Base-by-base conservation (phyloP, 805 yeast species). In the Suhomyces sp. region DNA sequence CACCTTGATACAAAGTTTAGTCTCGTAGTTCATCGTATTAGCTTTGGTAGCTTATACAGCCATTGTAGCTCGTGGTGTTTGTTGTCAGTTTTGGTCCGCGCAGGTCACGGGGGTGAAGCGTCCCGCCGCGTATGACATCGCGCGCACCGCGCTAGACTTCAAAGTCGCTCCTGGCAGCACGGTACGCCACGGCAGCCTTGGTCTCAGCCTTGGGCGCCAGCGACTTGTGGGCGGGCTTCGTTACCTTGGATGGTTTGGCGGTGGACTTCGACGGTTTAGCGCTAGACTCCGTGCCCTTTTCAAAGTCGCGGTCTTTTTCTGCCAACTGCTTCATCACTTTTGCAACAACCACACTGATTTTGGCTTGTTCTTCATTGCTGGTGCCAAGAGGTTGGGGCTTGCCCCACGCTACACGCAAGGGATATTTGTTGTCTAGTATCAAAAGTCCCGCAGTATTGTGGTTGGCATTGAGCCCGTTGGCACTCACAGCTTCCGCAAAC, bases 341-440 rank as follows among this genome's bases (percentile, higher is more conserved):
- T 31, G 64, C 65, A 8, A 81, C 85, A 7, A 84, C 78, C 13
- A 70, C 54, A 3, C 81, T 75, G 2, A 84, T 61, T 55, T 81
- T 82, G 31, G 66, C 57, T 47, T 78, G 71, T 46, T 83, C 86
- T 6, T 67, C 71, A 44, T 68, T 71, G 1, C 76, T 57, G 15
- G 57, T 61, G 2, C 82, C 82, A 25, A 81, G 59, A 2, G 71
- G 62, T 52, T 66, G 60, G 12, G 75, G 77, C 40, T 72, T 75
- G 27, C 87, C 83, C 86, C 87, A 83, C 40, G 77, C 69, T 0
- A 82, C 73, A 46, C 87, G 61, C 22, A 84, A 48, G 3, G 86
- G 86, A 47, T 68, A 63, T 48, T 60, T 64, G 7, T 62, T 59
- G 4, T 65, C 71, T 1, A 74, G 50, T 7, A 72, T 31, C 20